Base-by-base conservation (phyloP, 495 filamentous ascomycete species). In the Penicillium roqueforti region DNA sequence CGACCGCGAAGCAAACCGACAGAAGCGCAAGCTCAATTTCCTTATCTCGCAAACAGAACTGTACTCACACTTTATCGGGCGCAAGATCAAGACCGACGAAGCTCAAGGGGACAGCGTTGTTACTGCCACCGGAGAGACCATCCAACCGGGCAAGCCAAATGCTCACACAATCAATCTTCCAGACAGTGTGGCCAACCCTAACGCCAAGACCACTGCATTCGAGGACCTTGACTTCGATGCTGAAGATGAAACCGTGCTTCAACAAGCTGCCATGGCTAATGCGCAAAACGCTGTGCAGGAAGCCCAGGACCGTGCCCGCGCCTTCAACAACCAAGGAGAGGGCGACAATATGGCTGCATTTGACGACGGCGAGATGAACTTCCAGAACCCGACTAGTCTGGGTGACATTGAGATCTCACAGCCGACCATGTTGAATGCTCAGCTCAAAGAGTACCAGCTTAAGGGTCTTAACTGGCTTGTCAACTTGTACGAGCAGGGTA, bases 391-490 rank as follows among this genome's bases (percentile, higher is more conserved):
- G 4, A 90, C 91, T 4, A 91, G 91, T 62, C 80, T 99, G 70
- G 91, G 91, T 56, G 90, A 89, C 62, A 89, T 96, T 60, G 88
- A 96, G 62, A 88, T 99, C 56, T 84, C 89, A 49, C 93, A 99
- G 68, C 93, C 93, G 8, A 92, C 89, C 69, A 87, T 99, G 77
- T 83, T 99, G 62, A 89, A 87, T 58, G 90, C 89, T 51, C 87
- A 92, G 65, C 80, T 99, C 57, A 99, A 99, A 65, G 93, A 98
- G 66, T 98, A 98, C 72, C 93, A 98, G 74, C 71, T 98, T 63
- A 98, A 98, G 74, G 93, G 93, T 68, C 84, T 98, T 59, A 97
- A 97, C 64, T 98, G 93, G 93, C 86, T 98, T 20, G 95, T 95
- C 73, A 97, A 98, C 69, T 76, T 98, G 52, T 98, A 98, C 75